Base-by-base conservation (phyloP, 2,329 filamentous ascomycete genomes). In the Ophiobolus disseminans region DNA sequence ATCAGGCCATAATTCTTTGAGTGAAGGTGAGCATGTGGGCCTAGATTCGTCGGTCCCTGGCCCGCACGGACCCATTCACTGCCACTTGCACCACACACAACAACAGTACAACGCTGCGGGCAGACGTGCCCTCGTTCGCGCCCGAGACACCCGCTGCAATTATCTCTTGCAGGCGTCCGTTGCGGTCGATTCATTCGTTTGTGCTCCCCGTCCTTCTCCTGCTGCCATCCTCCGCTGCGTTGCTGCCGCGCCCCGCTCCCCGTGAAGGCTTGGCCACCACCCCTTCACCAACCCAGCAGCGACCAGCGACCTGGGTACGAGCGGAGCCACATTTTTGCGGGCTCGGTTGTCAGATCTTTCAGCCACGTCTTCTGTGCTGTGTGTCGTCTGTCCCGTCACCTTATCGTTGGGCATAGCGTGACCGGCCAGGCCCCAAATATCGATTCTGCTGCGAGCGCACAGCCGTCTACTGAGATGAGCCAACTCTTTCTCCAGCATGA, bases 351-450 rank as follows among this genome's bases (percentile, higher is more conserved):
- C 56, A 61, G 47, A 53, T 57, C 59, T 54, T 54, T 50, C 59
- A 64, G 59, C 61, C 59, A 61, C 61, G 57, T 61, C 55, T n/a
- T 58, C 50, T 36, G 48, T 50, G 47, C 45, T 35, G 48, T 44
- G 53, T n/a, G n/a, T n/a, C n/a, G 50, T 53, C 53, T 48, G 51
- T 56, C 57, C 47, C 50, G 49, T 48, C 53, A 46, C 41, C 42
- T 45, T 50, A 53, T 48, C 50, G 47, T 32, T 44, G n/a, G 44
- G 17, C 32, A 46, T 52, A 55, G 54, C 48, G 48, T 53, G 49
- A 53, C 40, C 45, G 53, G 28, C 44, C 48, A 37, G 38, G 45
- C 45, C 23, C 48, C 55, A 55, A 49, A 50, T 50, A 23, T 54
- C 46, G 35, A 40, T 32, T 28, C 48, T 41, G 21, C 35, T 23